Evolutionary conservation across 2,329 filamentous ascomycete species (phyloP).

Genomic region (Gremmenia infestans): DNA sequence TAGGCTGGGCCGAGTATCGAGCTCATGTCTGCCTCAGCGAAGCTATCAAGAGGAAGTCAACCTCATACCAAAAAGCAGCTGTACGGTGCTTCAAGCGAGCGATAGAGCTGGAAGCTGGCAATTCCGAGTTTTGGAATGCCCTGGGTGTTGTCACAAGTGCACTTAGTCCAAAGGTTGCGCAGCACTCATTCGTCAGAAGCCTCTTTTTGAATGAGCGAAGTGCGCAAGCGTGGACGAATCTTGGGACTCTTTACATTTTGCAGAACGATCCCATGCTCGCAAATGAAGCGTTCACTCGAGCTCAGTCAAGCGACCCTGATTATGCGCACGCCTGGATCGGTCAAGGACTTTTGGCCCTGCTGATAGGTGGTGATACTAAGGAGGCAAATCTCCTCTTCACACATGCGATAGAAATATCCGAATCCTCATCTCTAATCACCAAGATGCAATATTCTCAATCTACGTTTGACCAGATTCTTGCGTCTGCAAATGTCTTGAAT

Average conservation of each 20-base stretch:
- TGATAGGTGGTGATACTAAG: conserved; percentile 61
- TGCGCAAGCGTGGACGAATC: conserved; percentile 81
- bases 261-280: conserved; percentile 82
- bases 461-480: conserved; percentile 74
- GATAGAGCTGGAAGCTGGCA: conserved; percentile 91
- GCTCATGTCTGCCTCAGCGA: conserved; percentile 64
- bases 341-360: conserved; percentile 77
- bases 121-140: conserved; percentile 95
- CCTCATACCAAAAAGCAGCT: conserved; percentile 71
- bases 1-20: conserved; percentile 88
- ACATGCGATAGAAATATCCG: conserved; percentile 89
- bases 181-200: conserved; percentile 89
- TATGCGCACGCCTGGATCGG: conserved; percentile 92
- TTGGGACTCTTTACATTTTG: conserved; percentile 79
- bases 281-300: conserved; percentile 82
- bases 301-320: conserved; percentile 91
- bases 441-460: conserved; percentile 77
- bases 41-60: conserved; percentile 49
- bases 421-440: conserved; percentile 66
- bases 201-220: conserved; percentile 88
- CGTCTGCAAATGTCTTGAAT: conserved; percentile 45
- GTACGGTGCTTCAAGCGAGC: conserved; percentile 91
- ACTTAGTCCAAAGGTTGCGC: conserved; percentile 80
- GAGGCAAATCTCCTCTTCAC: conserved; percentile 85
- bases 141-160: conserved; percentile 85